Base-by-base conservation (phyloP, 2,329 filamentous ascomycete genomes). In the Fusarium sp. region DNA sequence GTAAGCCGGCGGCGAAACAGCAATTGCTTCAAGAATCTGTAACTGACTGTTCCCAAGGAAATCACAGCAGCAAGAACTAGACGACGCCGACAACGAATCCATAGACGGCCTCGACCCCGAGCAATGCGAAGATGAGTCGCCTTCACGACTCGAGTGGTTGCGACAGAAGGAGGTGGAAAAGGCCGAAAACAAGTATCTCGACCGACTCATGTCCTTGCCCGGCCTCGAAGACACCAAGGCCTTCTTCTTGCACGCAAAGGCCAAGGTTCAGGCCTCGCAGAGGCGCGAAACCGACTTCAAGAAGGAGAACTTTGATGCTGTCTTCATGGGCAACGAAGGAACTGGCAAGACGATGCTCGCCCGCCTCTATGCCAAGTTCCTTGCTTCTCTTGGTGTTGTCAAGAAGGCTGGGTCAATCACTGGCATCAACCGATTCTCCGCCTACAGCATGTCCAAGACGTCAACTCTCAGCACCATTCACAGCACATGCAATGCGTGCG, bases 171-270 rank as follows among this genome's bases (percentile, higher is more conserved):
- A 89, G 69, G 71, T 83, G 4, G 84, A 89, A 63, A 84, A 84
- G 24, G 85, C 86, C 1, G 76, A 80, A 14, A 92, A 90, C 68
- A 78, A 82, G n/a, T 84, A 86, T 2, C 81, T 93, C 2, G 91
- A 93, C 74, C 74, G 83, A 0, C 78, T 93, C 29, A 92, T 93
- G 88, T 81, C 82, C 1, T 88, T 93, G 85, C 87, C 89, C 56
- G 91, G 92, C 3, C 83, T 93, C 0, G 91, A 93, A 75, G 82
- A 87, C 6, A 88, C 92, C 41, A 93, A 93, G 76, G 74, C 83
- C 29, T 83, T 90, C 63, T 87, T 93, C 59, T 80, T 93, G 11
- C 71, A 79, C 43, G 70, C 78, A 43, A 80, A 79, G 50, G 79
- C 80, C 2, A 77, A 78, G 1, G 88, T 92, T 74, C 92, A 91